phyloP scores from a whole-genome alignment of 768 basidiomycete species.

The Trametes coccinea region DNA sequence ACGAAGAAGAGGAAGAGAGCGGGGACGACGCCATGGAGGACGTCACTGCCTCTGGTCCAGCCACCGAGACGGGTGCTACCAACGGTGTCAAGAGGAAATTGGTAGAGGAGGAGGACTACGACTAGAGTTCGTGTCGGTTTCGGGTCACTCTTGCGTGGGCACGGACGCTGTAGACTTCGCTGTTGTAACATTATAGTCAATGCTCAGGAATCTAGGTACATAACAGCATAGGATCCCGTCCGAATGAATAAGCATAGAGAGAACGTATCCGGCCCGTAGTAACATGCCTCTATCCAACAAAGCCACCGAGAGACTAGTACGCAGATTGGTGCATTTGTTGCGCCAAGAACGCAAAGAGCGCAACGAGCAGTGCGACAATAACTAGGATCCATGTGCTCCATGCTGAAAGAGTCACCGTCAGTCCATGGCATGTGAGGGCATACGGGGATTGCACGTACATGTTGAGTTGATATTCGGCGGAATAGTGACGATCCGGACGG shows the following conservation, averaged over 20 bases:
- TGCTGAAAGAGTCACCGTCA: slow-evolving; percentile 19
- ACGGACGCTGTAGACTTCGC: slow-evolving; percentile 28
- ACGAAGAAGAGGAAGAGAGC: slow-evolving; percentile 64
- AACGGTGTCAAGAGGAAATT: slow-evolving; percentile 78
- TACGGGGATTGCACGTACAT: slow-evolving; percentile 43
- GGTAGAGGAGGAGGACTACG: slow-evolving; percentile 87
- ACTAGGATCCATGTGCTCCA: slow-evolving; percentile 34
- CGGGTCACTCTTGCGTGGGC: slow-evolving; percentile 20
- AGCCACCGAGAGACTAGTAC: not conserved
- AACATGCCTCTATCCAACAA: not conserved
- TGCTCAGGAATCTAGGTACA: slow-evolving; percentile 11
- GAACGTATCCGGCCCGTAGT: not conserved
- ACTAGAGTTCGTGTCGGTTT: slow-evolving; percentile 39
- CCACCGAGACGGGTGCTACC: slow-evolving; percentile 32
- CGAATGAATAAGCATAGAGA: slow-evolving; percentile 15
- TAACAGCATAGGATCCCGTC: not conserved
- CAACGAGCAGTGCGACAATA: slow-evolving; percentile 30
- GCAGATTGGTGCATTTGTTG: slow-evolving; percentile 27
- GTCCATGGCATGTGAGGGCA: not conserved
- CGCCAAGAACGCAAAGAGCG: slow-evolving; percentile 34
- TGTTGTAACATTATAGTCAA: slow-evolving; percentile 19
- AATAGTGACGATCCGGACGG: slow-evolving; percentile 75
- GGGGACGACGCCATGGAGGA: slow-evolving; percentile 79
- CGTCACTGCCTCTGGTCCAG: slow-evolving; percentile 48
- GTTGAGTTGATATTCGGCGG: slow-evolving; percentile 54